Evolutionary conservation across 306 rosid species (phyloP), one percentile per base, ranked within the genome.

Genomic region (Elaeagnus macrophylla): DNA sequence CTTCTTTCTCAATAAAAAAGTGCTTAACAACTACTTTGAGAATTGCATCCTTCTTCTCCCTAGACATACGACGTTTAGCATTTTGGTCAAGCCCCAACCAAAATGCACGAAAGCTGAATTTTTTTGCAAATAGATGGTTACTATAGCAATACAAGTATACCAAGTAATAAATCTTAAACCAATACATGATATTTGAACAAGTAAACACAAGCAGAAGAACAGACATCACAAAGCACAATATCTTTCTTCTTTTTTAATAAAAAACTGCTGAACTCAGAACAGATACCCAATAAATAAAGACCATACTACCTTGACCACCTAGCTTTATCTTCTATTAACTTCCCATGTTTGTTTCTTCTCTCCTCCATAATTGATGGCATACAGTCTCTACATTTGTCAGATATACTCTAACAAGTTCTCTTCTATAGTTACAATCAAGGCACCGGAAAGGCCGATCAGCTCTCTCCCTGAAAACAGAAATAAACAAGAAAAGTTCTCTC

Each of bases 331-430:
- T 82, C 95, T 53, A 85, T 82, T 82, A 93, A 66, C 78, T 88
- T 84, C 72, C 84, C 94, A 45, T 87, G 88, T 77, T 83, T 88
- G 75, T 77, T 77, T 79, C 96, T 83, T 71, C 83, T 82, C 82
- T 93, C 99, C 67, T 93, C 99, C 72, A 93, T 94, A 84, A 93
- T 46, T 88, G 95, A 52, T 95, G 96, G 66, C 99, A 93, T 57
- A 88, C 85, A 73, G 87, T 96, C 73, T 93, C 99, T 51, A 93
- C 96, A 75, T 93, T 88, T 48, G 96, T 87, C 73, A 93, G 72
- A 79, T 93, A 88, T 51, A 93, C 99, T 78, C 96, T 84, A 79
- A 88, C 95, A 79, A 93, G 99, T 74, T 93, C 99, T 75, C 95
- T 84, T 84, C 99, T 84, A 77, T 93, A 93, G 65, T 88, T 94